Evolutionary conservation across 179 eudicot species (phyloP).

Genomic region (Corrigiola litoralis): DNA sequence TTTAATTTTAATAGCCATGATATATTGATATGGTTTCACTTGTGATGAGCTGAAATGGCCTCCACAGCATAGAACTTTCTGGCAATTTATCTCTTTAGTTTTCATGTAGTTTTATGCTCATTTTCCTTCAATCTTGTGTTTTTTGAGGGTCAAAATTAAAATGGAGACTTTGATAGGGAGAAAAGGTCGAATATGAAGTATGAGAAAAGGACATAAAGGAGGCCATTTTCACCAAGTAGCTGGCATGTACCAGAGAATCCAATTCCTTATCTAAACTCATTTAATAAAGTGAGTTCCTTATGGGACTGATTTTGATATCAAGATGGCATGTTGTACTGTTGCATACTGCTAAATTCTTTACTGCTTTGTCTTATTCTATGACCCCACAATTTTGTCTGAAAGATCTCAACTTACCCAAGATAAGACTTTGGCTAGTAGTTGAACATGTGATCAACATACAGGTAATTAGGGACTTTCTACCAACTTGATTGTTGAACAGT

Average conservation of each 20-base stretch:
- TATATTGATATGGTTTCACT: too few species aligned
- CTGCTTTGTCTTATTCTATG: not conserved
- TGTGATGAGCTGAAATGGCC: too few species aligned
- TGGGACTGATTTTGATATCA: not conserved
- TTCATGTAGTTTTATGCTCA: too few species aligned
- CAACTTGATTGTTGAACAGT: too few species aligned
- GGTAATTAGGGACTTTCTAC: too few species aligned
- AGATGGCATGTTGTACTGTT: not conserved
- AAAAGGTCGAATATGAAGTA: too few species aligned
- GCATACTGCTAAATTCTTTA: not conserved
- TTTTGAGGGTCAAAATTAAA: not conserved
- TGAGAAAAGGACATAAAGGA: not conserved
- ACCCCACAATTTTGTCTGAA: too few species aligned
- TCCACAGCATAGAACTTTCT: too few species aligned
- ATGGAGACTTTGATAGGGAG: not conserved
- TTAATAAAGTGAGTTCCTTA: not conserved
- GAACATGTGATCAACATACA: not conserved
- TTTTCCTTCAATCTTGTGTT: too few species aligned
- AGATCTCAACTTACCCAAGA: not conserved
- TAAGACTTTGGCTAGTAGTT: not conserved
- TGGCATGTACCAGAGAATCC: conserved; percentile 14
- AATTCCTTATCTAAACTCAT: too few species aligned
- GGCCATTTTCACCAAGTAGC: not conserved
- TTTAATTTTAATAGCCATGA: too few species aligned
- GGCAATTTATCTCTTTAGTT: too few species aligned